Percentiles rank a stretch among this genome's conserved stretches.
Evolutionary conservation across 768 basidiomycete species (phyloP).

Genomic region (Melanogaster broomeanus): DNA sequence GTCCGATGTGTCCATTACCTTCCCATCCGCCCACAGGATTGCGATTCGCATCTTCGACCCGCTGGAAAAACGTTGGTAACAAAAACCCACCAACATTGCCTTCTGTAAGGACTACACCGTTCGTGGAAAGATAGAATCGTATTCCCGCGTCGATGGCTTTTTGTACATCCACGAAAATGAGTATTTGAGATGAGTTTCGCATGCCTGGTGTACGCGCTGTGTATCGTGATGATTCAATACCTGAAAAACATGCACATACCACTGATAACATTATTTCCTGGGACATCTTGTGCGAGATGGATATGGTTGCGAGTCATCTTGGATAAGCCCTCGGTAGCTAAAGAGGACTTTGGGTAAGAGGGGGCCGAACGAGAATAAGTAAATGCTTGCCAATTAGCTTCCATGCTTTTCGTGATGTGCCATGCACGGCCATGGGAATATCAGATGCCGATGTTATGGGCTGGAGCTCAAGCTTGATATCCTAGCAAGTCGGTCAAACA

Average conservation of each 20-base stretch:
- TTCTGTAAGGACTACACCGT: constrained; percentile 86
- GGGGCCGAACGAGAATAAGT: not conserved
- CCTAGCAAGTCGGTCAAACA: constrained; percentile 38
- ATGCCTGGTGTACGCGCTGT: constrained; percentile 56
- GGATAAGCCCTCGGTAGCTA: constrained; percentile 73
- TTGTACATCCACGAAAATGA: constrained; percentile 79
- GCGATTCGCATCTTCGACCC: constrained; percentile 53
- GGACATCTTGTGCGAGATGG: constrained; percentile 83
- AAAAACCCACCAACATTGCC: constrained; percentile 71
- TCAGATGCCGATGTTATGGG: constrained; percentile 58
- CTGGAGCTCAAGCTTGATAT: constrained; percentile 65
- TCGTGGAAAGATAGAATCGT: constrained; percentile 76
- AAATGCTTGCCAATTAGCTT: constrained; percentile 55
- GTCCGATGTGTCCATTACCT: not conserved
- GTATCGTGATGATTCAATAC: not conserved
- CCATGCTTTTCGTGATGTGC: constrained; percentile 75
- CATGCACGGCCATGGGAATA: constrained; percentile 83
- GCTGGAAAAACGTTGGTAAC: constrained; percentile 61
- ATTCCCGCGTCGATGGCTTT: constrained; percentile 70
- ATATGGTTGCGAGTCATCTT: constrained; percentile 91
- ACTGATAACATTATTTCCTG: constrained; percentile 67
- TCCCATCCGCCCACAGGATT: constrained; percentile 25
- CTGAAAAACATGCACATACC: constrained; percentile 48
- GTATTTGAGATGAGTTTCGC: constrained; percentile 72
- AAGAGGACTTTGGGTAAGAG: not conserved